Conservation (phyloP, 371 early-diverging fungal species). For the Zopfochytrium polystomum region DNA sequence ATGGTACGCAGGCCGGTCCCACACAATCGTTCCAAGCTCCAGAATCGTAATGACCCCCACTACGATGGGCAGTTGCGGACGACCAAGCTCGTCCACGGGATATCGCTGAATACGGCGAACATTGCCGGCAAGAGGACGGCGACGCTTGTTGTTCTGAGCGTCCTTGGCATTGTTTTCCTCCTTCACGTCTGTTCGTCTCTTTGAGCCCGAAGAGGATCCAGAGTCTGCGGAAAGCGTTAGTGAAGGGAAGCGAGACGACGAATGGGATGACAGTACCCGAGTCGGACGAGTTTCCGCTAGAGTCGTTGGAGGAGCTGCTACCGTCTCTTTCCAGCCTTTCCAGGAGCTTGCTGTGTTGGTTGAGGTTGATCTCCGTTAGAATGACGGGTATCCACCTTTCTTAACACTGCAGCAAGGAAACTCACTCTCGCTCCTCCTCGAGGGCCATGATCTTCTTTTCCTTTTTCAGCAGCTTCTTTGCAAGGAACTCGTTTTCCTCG, state of each 20-base stretch:
- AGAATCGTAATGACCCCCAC: slow-evolving; percentile 79
- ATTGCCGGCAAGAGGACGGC: slow-evolving; percentile 30
- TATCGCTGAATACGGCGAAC: slow-evolving; percentile 58
- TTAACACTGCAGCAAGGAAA: too few species aligned
- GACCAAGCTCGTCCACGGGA: slow-evolving; percentile 59
- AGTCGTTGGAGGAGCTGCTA: background rate
- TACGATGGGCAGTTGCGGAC: slow-evolving; percentile 76
- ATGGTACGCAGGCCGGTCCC: slow-evolving; percentile 79
- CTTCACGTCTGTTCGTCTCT: background rate
- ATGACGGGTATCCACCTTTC: background rate
- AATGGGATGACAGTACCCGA: slow-evolving; percentile 3
- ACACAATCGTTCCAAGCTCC: slow-evolving; percentile 71
- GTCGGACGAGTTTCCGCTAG: slow-evolving; percentile 1
- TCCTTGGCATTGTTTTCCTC: slow-evolving; percentile 11
- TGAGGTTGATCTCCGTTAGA: background rate
- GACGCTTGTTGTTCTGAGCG: slow-evolving; percentile 3
- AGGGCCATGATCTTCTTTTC: slow-evolving; percentile 2
- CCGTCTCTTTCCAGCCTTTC: background rate
- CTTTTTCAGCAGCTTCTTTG: slow-evolving; percentile 15
- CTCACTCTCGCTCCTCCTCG: slow-evolving; percentile 20
- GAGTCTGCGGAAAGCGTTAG: background rate
- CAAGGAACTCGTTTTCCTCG: slow-evolving; percentile 23
- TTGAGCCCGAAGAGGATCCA: background rate
- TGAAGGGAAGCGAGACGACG: background rate
- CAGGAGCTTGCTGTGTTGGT: background rate